Conservation (phyloP, 108 stramenopile species). For the Parmales sp. region DNA sequence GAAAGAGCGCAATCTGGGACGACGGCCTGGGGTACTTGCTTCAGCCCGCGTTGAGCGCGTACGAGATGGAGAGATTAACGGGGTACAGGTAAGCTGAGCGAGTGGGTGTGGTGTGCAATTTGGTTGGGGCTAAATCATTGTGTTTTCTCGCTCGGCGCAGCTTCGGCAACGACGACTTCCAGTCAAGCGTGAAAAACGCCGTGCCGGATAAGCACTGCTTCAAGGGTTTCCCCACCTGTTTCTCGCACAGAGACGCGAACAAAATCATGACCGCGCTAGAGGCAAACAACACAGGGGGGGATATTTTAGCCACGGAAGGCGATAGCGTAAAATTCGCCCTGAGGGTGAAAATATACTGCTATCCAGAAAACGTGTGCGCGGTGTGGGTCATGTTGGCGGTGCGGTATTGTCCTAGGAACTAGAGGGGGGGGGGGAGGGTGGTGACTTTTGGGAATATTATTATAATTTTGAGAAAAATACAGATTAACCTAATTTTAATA, state of each 20-base stretch:
- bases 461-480: too few species aligned
- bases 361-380: conserved; percentile 29
- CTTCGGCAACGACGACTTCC: conserved; percentile 31
- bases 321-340: conserved; percentile 30
- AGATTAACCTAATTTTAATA: too few species aligned
- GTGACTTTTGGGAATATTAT: too few species aligned
- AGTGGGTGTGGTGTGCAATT: too few species aligned
- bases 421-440: too few species aligned
- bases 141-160: too few species aligned
- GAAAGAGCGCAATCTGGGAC: conserved; percentile 21
- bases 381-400: conserved; percentile 44
- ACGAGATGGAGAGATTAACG: conserved; percentile 31
- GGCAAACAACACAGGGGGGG: conserved; percentile 15
- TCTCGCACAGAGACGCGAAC: conserved; percentile 20
- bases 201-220: conserved; percentile 38
- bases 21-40: conserved; percentile 20
- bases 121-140: too few species aligned
- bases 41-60: conserved; percentile 23
- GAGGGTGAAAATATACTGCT: conserved; percentile 33
- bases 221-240: conserved; percentile 38
- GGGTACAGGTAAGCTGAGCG: too few species aligned
- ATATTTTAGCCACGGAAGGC: conserved; percentile 24
- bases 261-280: conserved; percentile 23
- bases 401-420: too few species aligned
- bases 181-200: conserved; percentile 18